Evolutionary conservation across 352 stramenopile species (phyloP), one percentile per base, ranked within the genome.

Genomic region (Globisporangium lucens): DNA sequence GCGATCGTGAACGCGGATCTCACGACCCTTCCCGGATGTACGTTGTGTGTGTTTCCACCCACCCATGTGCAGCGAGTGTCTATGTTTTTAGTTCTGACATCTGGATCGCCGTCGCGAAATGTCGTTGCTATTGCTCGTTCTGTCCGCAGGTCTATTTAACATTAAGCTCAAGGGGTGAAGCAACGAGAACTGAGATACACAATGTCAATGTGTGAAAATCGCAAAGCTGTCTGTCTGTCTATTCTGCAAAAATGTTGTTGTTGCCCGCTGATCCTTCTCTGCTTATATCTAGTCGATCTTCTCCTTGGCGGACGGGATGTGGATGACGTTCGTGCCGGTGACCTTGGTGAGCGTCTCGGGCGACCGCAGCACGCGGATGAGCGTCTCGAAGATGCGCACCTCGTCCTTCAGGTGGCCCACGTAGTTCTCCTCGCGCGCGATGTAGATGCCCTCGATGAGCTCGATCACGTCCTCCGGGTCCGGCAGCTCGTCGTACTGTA

Each of bases 1-100:
- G 90, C 92, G 46, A 97, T 98, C 55, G 97, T 99, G 46, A 98
- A 96, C 72, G 95, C 96, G 0, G 96, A 99, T 79, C 78, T 97
- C 67, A 92, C 92, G 66, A 91, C 75, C 10, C 77, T 98, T 68
- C 91, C 95, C 60, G 93, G 89, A 77, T 98, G 95, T 94, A 87
- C 69, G 85, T 90, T 7, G 24, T 27, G 12, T 60, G 27, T 49
- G 35, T 29, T 12, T 5, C 10, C 22, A 27, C 22, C 6, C 2
- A n/a, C 17, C 43, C 8, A 17, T 51, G 17, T 10, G 43, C 20
- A n/a, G 17, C 5, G 43, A 12, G 27, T 30, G 24, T n/a, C 20
- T 24, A 5, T 63, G 4, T 1, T 36, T 49, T 55, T 13, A 5
- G 15, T 33, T 1, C 30, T 38, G 33, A 65, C 22, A 38, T 15